A percentile compares a stretch with the other conserved stretches of the same genome.
Conservation (phyloP, 2,329 filamentous ascomycete genomes). For the Colletotrichum filicis region DNA sequence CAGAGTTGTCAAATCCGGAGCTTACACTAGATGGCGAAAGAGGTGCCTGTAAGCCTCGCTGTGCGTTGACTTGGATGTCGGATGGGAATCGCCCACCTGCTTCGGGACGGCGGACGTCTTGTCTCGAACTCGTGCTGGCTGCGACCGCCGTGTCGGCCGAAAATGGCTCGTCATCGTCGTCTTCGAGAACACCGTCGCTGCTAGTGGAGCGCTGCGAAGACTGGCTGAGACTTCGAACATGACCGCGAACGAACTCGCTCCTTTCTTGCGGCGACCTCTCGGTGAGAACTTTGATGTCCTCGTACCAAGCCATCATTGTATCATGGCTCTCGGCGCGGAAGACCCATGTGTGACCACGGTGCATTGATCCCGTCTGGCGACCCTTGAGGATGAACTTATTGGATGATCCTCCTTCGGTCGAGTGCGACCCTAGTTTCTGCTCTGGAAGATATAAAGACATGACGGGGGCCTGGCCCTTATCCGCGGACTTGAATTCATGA, state of each 20-base stretch:
- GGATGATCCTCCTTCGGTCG: conserved; percentile 81
- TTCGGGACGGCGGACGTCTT: conserved; percentile 76
- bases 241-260: conserved; percentile 85
- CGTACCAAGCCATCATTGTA: conserved; percentile 97
- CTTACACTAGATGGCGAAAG: conserved; percentile 85
- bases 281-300: conserved; percentile 90
- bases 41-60: conserved; percentile 83
- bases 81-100: conserved; percentile 97
- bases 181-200: conserved; percentile 82
- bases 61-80: conserved; percentile 84
- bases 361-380: conserved; percentile 91
- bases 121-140: conserved; percentile 58
- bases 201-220: conserved; percentile 71
- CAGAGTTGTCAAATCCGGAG: conserved; percentile 64
- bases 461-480: conserved; percentile 89
- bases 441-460: conserved; percentile 97
- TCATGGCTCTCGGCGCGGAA: conserved; percentile 82
- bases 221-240: conserved; percentile 81
- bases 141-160: conserved; percentile 66
- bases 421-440: conserved; percentile 95
- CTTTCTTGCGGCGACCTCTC: conserved; percentile 91
- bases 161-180: conserved; percentile 73
- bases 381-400: conserved; percentile 99
- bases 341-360: conserved; percentile 81
- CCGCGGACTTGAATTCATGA: conserved; percentile 98